Percentiles rank a stretch among this genome's conserved stretches.
Evolutionary conservation across 306 rosid genomes (phyloP).

Genomic region (Mimosa bimucronata): DNA sequence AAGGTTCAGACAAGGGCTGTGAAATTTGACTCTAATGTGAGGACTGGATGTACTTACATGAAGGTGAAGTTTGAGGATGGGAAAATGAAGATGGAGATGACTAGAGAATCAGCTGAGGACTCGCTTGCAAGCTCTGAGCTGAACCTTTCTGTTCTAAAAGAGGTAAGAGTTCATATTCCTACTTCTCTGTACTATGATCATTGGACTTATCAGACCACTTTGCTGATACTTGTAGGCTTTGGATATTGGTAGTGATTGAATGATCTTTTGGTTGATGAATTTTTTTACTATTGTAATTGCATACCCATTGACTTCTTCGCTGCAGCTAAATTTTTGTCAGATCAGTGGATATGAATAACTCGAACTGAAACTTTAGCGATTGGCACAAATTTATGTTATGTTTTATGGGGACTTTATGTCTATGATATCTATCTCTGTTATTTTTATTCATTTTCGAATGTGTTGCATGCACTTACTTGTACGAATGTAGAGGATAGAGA

Average conservation of each 20-base stretch:
- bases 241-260: slow-evolving; percentile 1
- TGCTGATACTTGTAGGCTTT: background rate
- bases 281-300: background rate
- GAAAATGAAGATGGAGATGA: slow-evolving; percentile 64
- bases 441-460: background rate
- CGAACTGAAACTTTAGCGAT: background rate
- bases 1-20: slow-evolving; percentile 84
- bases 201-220: background rate
- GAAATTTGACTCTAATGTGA: slow-evolving; percentile 50
- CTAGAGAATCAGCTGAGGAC: slow-evolving; percentile 67
- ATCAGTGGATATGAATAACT: background rate
- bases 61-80: slow-evolving; percentile 69
- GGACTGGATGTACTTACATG: slow-evolving; percentile 65
- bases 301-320: background rate
- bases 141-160: slow-evolving; percentile 82
- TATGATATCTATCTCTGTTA: background rate
- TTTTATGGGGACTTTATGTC: background rate
- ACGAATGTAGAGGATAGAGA: background rate
- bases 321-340: background rate
- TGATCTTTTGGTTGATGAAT: background rate
- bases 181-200: background rate
- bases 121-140: slow-evolving; percentile 63
- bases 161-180: slow-evolving; percentile 47
- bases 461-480: background rate
- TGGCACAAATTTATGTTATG: background rate